Base-by-base conservation (phyloP, 345 rosid genomes). In the Psidium friedrichsthalianum region DNA sequence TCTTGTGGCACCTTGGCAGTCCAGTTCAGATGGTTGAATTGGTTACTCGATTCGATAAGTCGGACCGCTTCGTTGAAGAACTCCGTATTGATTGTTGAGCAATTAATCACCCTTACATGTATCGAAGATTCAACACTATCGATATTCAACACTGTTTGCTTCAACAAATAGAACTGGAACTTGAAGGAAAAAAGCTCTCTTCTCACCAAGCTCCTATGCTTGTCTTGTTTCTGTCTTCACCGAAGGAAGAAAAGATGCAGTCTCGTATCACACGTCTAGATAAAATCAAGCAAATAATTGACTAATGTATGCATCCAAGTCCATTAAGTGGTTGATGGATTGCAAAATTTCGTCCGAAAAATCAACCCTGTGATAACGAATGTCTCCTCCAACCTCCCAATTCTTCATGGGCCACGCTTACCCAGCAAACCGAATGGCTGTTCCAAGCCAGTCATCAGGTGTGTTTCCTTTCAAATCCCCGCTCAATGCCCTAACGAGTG, bases 391-490 rank as follows among this genome's bases (percentile, higher is more conserved):
- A 1, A 49, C 78, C 81, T 82, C 40, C 85, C 44, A 42, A 49
- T 15, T 57, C 47, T 53, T 76, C 10, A 52, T 58, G 13, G 32
- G 27, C 22, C 6, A 44, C 20, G 76, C 14, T 25, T 74, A 69
- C 25, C 57, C 36, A 6, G 76, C 61, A 61, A 61, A 83, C 22
- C 91, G 92, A 81, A 93, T 89, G 44, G 92, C 82, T 0, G 97
- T 96, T 40, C 99, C 99, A 0, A 90, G 91, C 98, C 98, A 94
- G 81, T 94, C 98, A 6, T 92, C 92, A 21, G 97, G 98, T 83
- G 91, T 11, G 51, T 84, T 29, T 24, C 84, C 86, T 85, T 89
- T 86, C 83, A 96, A 52, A n/a, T 93, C 94, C 57, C 98, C 98
- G 1, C 84, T 91, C 42, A 95, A 88, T 2, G 96, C 99, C 90